Evolutionary conservation across 2,329 filamentous ascomycete genomes (phyloP), one percentile per base, ranked within the genome.

Genomic region (Pezicula carpinea): DNA sequence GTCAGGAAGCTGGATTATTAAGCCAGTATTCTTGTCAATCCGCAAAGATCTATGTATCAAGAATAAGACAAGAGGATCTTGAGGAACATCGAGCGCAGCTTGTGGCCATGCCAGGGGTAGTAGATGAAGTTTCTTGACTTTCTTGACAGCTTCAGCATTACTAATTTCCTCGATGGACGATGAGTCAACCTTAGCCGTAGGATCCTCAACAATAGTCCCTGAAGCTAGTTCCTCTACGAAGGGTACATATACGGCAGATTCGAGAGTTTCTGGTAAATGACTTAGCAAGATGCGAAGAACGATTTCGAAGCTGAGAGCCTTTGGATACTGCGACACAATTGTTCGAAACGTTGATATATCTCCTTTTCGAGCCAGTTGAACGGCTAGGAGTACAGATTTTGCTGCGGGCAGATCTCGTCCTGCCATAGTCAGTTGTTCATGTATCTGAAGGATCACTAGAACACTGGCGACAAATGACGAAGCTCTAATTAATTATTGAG

Each of bases 211-310:
- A 22, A 59, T 26, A 29, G 46, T 44, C 15, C 53, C 57, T 19
- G 50, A 51, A 44, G 52, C 39, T 50, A 90, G 67, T 44, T 80
- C 74, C 56, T 76, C 66, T 15, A 90, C 60, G 43, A 88, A 77
- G 13, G 70, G 69, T 15, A 79, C 69, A 61, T 91, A 91, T 39
- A 71, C 63, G n/a, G 66, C 67, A 5, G 88, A 81, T 5, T 77
- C 77, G 5, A 81, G 61, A 36, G 77, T 83, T 65, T 92, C 87
- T 21, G 89, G 89, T 1, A 95, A 74, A 61, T 85, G 88, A 17
- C 84, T 88, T 39, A 95, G 75, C 18, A 95, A 68, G 44, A 93
- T 82, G 38, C 85, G 82, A 48, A 93, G 72, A 19, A 88, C 63
- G 13, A 89, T 69, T 47, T 86, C 80, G 38, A 77, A 75, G 22